Evolutionary conservation across 73 alveolate species (phyloP).

Genomic region (Stentor roeselii): DNA sequence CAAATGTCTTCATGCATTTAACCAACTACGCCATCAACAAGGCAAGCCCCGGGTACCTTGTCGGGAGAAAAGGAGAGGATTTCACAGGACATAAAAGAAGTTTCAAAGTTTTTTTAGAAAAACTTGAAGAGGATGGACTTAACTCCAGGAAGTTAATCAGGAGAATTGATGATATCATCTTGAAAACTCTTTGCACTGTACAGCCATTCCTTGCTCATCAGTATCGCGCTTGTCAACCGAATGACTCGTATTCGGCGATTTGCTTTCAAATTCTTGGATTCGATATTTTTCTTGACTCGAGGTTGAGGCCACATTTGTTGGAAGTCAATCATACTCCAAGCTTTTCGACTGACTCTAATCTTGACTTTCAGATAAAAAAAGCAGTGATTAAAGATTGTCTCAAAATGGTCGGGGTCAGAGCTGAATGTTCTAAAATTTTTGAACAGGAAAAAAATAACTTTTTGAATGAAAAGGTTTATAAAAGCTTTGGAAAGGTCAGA

Average conservation of each 20-base stretch:
- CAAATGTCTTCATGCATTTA: conserved; percentile 71
- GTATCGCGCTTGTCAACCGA: conserved; percentile 60
- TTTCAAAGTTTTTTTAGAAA: conserved; percentile 48
- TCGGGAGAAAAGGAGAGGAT: conserved; percentile 54
- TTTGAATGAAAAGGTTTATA: neutral
- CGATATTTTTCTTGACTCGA: conserved; percentile 42
- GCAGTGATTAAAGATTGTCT: neutral
- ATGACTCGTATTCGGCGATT: conserved; percentile 47
- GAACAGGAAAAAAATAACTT: neutral
- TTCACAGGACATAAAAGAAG: conserved; percentile 71
- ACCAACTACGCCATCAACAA: conserved; percentile 86
- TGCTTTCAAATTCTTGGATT: conserved; percentile 55
- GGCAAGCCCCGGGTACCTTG: conserved; percentile 54
- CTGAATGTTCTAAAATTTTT: neutral
- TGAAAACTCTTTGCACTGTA: conserved; percentile 56
- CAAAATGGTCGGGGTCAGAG: neutral
- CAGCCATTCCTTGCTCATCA: conserved; percentile 55
- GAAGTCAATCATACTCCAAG: conserved; percentile 89
- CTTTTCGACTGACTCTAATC: conserved; percentile 50
- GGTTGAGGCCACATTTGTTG: conserved; percentile 58
- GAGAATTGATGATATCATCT: conserved; percentile 43
- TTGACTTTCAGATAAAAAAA: neutral
- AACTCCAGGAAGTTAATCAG: conserved; percentile 53
- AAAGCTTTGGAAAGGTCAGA: neutral
- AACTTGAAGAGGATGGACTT: conserved; percentile 36